Base-by-base conservation (phyloP, 1,284 basidiomycete genomes). In the Trichosporon coremiiforme region DNA sequence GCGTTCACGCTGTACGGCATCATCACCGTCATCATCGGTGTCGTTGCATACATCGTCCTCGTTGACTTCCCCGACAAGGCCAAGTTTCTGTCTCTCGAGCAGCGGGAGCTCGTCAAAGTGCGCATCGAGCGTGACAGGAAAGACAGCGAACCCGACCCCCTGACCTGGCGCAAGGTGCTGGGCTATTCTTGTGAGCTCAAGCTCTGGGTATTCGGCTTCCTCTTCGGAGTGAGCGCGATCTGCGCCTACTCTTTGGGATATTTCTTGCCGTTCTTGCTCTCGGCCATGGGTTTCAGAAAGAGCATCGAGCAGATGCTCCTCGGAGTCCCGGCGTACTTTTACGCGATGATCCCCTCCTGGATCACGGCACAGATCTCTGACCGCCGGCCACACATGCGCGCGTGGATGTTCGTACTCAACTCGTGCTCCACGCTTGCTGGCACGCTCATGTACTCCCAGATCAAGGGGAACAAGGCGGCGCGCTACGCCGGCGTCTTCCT, bases 401-500 rank as follows among this genome's bases (percentile, higher is more conserved):
- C 64, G 1, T 25, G 62, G 9, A 50, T 64, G 45, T n/a, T 69
- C 45, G 53, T 66, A n/a, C 36, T 69, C 65, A 69, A 69, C 68
- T 64, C 45, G 9, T 9, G 12, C 66, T 57, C 22, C 13, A 35
- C 66, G 50, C 64, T 70, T 31, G 33, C 31, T 6, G 69, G 69
- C 17, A 50, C 66, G 0, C 31, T 38, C 62, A 70, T 70, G 69
- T 70, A 64, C 69, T 70, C 69, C 22, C 45, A 66, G 62, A 66
- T 70, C 2, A 6, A 3, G 12, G 6, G 13, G 36, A 66, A 68
- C 20, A 76, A 78, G 53, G 84, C 76, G 7, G 80, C 80, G 2
- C 73, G 83, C 25, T 83, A 83, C 78, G 78, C 79, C 71, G 83
- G 84, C 4, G 74, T 79, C 38, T 85, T 85, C 81, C 73, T 85